These are phyloP conservation scores for Areca catechu DNA, from an alignment of 176 grass and related monocot genomes.

Conservation along the genomic window DNA sequence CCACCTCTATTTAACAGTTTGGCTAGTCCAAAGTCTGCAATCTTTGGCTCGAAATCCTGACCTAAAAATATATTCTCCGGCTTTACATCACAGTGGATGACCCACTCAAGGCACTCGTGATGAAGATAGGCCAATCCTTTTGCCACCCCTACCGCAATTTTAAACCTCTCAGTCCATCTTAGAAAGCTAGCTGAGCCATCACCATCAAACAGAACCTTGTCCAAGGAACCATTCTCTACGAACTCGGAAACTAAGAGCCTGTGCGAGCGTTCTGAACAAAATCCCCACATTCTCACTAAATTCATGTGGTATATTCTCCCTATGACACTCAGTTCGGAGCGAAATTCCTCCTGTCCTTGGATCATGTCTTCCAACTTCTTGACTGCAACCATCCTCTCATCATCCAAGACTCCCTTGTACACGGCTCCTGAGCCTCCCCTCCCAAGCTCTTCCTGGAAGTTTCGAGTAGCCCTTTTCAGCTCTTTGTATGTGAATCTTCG, in stretches of 20 bases:
- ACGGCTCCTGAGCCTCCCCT: background rate
- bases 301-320: conserved; percentile 31
- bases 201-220: conserved; percentile 7
- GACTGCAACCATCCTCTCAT: conserved; percentile 10
- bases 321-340: conserved; percentile 20
- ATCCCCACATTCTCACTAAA: conserved; percentile 22
- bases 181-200: background rate
- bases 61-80: conserved; percentile 28
- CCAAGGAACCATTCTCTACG: conserved; percentile 25
- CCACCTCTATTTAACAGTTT: conserved; percentile 17
- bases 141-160: conserved; percentile 26
- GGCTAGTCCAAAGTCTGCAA: conserved; percentile 23
- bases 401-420: background rate
- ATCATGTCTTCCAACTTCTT: conserved; percentile 26
- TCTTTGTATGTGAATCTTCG: conserved; percentile 20
- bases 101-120: conserved; percentile 45
- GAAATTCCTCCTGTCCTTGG: conserved; percentile 23
- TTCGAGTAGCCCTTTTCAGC: conserved; percentile 16
- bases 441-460: conserved; percentile 18
- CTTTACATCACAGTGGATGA: conserved; percentile 55
- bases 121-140: conserved; percentile 48
- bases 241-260: conserved; percentile 28
- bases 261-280: conserved; percentile 18
- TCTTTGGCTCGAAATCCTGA: conserved; percentile 29
- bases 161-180: background rate